Percentiles rank a stretch among this genome's conserved stretches.
Evolutionary conservation across 441 rosid species (phyloP).

Genomic region (Breynia disticha): DNA sequence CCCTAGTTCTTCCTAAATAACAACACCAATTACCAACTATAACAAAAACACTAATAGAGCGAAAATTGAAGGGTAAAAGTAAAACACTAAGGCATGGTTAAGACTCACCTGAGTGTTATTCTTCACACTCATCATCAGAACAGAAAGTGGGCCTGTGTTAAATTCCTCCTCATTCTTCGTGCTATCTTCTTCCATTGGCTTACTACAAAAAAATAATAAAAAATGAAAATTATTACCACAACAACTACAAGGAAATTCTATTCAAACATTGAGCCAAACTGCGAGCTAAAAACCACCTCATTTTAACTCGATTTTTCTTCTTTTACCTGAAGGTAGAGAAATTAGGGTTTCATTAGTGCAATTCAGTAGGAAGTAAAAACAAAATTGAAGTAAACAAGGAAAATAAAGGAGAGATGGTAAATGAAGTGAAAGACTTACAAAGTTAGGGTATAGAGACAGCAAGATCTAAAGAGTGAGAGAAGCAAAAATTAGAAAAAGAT

Average conservation of each 20-base stretch:
- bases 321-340: too few species aligned
- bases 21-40: too few species aligned
- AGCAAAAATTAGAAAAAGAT: too few species aligned
- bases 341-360: too few species aligned
- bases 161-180: slow-evolving; percentile 86
- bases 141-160: slow-evolving; percentile 88
- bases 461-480: not conserved
- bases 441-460: not conserved
- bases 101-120: slow-evolving; percentile 66
- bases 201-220: slow-evolving; percentile 21
- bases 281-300: too few species aligned
- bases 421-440: not conserved
- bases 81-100: not conserved
- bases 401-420: not conserved
- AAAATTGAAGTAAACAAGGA: too few species aligned
- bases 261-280: too few species aligned
- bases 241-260: not conserved
- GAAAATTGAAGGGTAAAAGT: too few species aligned
- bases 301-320: too few species aligned
- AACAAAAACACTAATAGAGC: too few species aligned
- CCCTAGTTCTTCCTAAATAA: too few species aligned
- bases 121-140: slow-evolving; percentile 88
- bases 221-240: not conserved
- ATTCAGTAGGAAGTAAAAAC: too few species aligned
- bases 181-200: slow-evolving; percentile 58